These are phyloP conservation scores for Boechera stricta DNA, from an alignment of 345 rosid species.

Conservation along the genomic window DNA sequence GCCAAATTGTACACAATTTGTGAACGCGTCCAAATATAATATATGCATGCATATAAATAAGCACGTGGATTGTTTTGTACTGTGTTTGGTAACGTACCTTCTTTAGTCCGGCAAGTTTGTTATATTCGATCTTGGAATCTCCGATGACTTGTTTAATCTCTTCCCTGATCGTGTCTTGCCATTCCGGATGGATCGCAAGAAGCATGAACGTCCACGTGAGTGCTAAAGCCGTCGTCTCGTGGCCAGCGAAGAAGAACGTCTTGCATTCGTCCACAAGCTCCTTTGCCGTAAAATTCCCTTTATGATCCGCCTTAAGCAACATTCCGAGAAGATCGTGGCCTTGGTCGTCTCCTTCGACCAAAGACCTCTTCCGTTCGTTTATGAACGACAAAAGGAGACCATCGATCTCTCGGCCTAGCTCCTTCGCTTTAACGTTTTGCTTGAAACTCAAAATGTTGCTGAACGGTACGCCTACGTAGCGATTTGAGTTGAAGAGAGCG, in stretches of 20 bases:
- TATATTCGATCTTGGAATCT: conserved; percentile 63
- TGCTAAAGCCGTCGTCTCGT: conserved; percentile 91
- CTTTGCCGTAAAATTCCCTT: conserved; percentile 50
- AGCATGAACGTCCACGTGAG: conserved; percentile 87
- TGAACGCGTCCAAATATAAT: conserved; percentile 18
- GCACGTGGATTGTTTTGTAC: conserved; percentile 38
- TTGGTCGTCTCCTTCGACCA: conserved; percentile 14
- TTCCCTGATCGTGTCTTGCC: conserved; percentile 78
- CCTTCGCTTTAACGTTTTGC: conserved; percentile 58
- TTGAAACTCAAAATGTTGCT: conserved; percentile 58
- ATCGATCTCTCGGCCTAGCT: conserved; percentile 79
- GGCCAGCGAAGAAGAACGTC: conserved; percentile 95
- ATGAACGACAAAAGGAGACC: conserved; percentile 63
- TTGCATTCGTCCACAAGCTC: conserved; percentile 93
- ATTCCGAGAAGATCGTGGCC: conserved; percentile 65
- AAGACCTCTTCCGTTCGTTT: conserved; percentile 47
- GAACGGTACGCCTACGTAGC: conserved; percentile 88
- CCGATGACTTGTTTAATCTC: conserved; percentile 75
- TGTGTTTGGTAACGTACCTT: conserved; percentile 66
- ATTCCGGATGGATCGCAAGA: conserved; percentile 72
- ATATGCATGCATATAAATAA: conserved; percentile 28
- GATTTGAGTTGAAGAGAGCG: conserved; percentile 73
- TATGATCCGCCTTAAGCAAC: conserved; percentile 55
- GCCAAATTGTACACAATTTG: conserved; percentile 5
- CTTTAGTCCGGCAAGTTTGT: conserved; percentile 72